Base-by-base conservation (phyloP, 1,284 basidiomycete genomes). In the Cutaneotrichosporon mucoides region DNA sequence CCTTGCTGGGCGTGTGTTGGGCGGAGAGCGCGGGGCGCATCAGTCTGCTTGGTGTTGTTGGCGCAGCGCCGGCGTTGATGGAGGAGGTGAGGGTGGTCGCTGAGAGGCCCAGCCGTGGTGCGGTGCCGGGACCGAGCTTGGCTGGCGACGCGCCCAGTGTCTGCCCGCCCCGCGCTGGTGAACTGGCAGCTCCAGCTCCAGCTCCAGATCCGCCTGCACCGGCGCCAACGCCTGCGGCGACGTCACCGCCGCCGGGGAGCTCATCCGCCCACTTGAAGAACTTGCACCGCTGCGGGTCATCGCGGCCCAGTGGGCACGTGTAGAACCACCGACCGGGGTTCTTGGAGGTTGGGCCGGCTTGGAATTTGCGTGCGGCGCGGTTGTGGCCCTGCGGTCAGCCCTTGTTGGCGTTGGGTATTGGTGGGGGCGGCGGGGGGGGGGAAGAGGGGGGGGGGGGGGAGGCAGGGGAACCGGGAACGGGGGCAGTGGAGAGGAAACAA, bases 191-290 rank as follows among this genome's bases (percentile, higher is more conserved):
- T 24, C 24, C 24, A 24, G 24, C 2, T 24, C 24, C 24, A 3
- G 24, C 24, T 24, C 24, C 24, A 24, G 24, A 24, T 24, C 24
- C n/a, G n/a, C n/a, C n/a, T n/a, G n/a, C 24, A 3, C 24, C 24
- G 24, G 2, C 24, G 24, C 24, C 24, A 3, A 2, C 24, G 2
- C 24, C 24, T 24, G 24, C 24, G 24, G 24, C 2, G 24, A 3
- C 24, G 24, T 24, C 24, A n/a, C n/a, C n/a, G n/a, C n/a, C n/a
- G n/a, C n/a, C 12, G 15, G 42, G 34, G 34, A 68, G n/a, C 54
- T 72, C 70, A 54, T 76, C 75, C 33, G 64, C 71, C 75, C 75
- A 76, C 65, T 70, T 65, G 69, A 76, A 76, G 65, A 71, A 76
- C 53, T 72, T 74, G 66, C 75, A 76, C 51, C 65, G 56, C 5